These are phyloP conservation scores for Clitopilus passeckerianus DNA, from an alignment of 768 basidiomycete genomes.

Conservation along the genomic window DNA sequence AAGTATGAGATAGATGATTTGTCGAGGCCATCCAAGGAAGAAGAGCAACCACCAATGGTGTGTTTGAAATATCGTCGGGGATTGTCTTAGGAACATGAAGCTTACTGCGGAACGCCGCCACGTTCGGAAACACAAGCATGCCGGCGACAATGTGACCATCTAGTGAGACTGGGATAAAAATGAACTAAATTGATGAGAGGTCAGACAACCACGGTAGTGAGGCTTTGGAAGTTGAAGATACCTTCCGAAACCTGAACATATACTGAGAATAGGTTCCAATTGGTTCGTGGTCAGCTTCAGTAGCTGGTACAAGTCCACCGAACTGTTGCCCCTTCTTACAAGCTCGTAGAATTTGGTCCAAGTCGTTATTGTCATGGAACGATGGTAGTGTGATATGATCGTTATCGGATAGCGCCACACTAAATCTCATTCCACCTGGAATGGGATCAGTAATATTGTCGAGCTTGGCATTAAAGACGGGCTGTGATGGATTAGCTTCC, in stretches of 20 bases:
- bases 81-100: conserved; percentile 32
- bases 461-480: conserved; percentile 45
- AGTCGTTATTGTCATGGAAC: conserved; percentile 43
- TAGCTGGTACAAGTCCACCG: conserved; percentile 40
- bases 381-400: conserved; percentile 39
- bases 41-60: conserved; percentile 34
- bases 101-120: conserved; percentile 21
- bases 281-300: conserved; percentile 30
- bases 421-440: conserved; percentile 42
- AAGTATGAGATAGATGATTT: conserved; percentile 23
- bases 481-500: conserved; percentile 26
- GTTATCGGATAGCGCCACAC: conserved; percentile 33
- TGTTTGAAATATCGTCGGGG: conserved; percentile 11
- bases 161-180: conserved; percentile 40
- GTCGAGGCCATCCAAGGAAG: conserved; percentile 41
- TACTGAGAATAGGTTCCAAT: conserved; percentile 38
- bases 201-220: neutral
- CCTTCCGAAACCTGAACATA: conserved; percentile 44
- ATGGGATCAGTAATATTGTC: conserved; percentile 36
- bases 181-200: conserved; percentile 30
- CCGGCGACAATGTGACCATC: conserved; percentile 45
- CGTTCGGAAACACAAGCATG: conserved; percentile 54
- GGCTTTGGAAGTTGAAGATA: conserved; percentile 16
- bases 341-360: conserved; percentile 41
- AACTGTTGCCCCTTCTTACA: conserved; percentile 48